phyloP scores from a whole-genome alignment of 2,329 filamentous ascomycete genomes.

The Penicillium palitans region DNA sequence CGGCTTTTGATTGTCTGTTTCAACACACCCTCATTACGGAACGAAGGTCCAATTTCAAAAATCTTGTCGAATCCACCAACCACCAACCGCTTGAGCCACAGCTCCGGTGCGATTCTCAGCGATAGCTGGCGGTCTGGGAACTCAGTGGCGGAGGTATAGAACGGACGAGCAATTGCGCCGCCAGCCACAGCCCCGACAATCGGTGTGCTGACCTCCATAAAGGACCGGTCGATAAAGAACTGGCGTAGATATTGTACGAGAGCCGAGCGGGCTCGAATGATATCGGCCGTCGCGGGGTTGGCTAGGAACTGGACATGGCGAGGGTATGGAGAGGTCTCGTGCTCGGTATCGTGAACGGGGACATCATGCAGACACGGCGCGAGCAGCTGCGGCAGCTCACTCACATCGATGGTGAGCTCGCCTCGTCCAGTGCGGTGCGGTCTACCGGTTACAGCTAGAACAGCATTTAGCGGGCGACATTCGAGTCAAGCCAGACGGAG shows the following conservation, averaged over 20 bases:
- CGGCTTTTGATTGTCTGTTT: background rate
- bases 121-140: conserved; percentile 70
- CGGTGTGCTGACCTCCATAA: conserved; percentile 88
- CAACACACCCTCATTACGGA: conserved; percentile 78
- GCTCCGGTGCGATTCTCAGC: conserved; percentile 85
- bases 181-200: conserved; percentile 79
- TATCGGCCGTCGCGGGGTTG: conserved; percentile 66
- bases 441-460: conserved; percentile 65
- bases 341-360: conserved; percentile 68
- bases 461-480: conserved; percentile 8
- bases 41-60: conserved; percentile 89
- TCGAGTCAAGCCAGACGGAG: conserved; percentile 12
- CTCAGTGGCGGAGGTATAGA: conserved; percentile 76
- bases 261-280: conserved; percentile 70
- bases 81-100: conserved; percentile 91
- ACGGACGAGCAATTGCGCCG: conserved; percentile 85
- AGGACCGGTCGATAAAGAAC: conserved; percentile 69
- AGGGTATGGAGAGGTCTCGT: conserved; percentile 70
- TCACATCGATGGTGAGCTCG: conserved; percentile 72
- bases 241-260: conserved; percentile 73
- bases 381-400: conserved; percentile 67
- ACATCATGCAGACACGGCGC: conserved; percentile 78
- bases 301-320: conserved; percentile 87
- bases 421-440: conserved; percentile 70
- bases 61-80: conserved; percentile 84